phyloP scores from a whole-genome alignment of 805 yeast genomes.

The Kodamaea sagamina region DNA sequence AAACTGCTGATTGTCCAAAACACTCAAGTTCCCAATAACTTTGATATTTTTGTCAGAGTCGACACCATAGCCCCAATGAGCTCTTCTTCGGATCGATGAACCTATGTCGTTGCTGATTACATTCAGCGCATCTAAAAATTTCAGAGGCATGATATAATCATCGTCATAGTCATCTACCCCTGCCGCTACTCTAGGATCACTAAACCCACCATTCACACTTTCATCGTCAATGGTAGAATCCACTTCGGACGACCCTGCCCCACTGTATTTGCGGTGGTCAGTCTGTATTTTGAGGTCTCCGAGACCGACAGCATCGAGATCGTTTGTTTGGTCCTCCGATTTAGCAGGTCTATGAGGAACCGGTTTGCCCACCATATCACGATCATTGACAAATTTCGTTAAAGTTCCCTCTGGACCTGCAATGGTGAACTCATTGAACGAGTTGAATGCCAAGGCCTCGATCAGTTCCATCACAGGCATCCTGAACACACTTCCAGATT shows the following conservation, averaged over 20 bases:
- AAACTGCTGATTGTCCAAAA: slow-evolving; percentile 51
- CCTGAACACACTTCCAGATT: slow-evolving; percentile 82
- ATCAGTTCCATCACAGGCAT: slow-evolving; percentile 74
- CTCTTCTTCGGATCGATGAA: slow-evolving; percentile 68
- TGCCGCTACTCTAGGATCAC: slow-evolving; percentile 8
- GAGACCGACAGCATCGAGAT: not conserved
- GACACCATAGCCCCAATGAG: slow-evolving; percentile 68
- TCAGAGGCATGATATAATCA: slow-evolving; percentile 30
- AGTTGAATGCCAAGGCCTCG: slow-evolving; percentile 62
- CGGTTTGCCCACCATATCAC: slow-evolving; percentile 5
- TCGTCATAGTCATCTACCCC: slow-evolving; percentile 25
- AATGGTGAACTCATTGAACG: slow-evolving; percentile 64
- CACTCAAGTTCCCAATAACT: slow-evolving; percentile 53
- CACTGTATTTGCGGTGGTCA: slow-evolving; percentile 17
- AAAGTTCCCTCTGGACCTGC: slow-evolving; percentile 60
- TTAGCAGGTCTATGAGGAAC: not conserved
- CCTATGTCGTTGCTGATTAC: slow-evolving; percentile 74
- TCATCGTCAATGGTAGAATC: slow-evolving; percentile 37
- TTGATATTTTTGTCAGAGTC: slow-evolving; percentile 65
- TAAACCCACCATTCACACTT: slow-evolving; percentile 12
- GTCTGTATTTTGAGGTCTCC: not conserved
- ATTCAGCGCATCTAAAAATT: slow-evolving; percentile 35
- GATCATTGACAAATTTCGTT: slow-evolving; percentile 43
- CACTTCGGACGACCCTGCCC: slow-evolving; percentile 23
- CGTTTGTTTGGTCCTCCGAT: not conserved